Base-by-base conservation (phyloP, 805 yeast genomes). In the Yarrowia divulgata region DNA sequence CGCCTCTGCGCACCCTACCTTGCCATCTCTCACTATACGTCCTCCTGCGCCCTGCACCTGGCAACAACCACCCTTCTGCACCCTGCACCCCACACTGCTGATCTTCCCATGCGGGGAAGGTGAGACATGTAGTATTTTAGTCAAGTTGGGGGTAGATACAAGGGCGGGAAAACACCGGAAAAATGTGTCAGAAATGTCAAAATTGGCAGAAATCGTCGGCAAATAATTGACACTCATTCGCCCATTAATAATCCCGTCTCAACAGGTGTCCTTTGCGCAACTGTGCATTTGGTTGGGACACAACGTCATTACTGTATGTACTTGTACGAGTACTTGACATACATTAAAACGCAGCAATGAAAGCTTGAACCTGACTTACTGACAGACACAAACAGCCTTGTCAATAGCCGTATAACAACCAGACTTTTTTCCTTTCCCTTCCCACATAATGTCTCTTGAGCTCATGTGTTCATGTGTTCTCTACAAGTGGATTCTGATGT, bases 21-120 rank as follows among this genome's bases (percentile, higher is more conserved):
- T 9, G 34, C n/a, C 2, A n/a, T 13, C 10, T 29, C 12, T 32
- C 42, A 35, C 54, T 35, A 18, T 39, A 39, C 23, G 3, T 16
- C 6, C 16, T 2, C 48, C 0, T 39, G 29, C 14, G 14, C 14
- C 34, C 48, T 40, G 62, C 62, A 23, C 62, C 34, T 7, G 19
- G 9, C 46, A 13, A 14, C 23, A 8, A 18, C 49, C 34, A 12
- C 48, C 18, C 19, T 42, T 8, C 48, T 57, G 64, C 49, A 57
- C 49, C 50, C 64, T 57, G 64, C 12, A 57, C 64, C 64, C 64
- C 64, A 57, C 64, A 57, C 64, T 57, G 64, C 64, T 57, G 64
- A 57, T 57, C 64, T 23, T 54, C 29, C 60, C 60, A 54, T 54
- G 60, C 34, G 60, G 60, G 60, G 60, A 12, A 54, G 18, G 35